Conservation (phyloP, 139 green algal species). For the Pleodorina starrii region DNA sequence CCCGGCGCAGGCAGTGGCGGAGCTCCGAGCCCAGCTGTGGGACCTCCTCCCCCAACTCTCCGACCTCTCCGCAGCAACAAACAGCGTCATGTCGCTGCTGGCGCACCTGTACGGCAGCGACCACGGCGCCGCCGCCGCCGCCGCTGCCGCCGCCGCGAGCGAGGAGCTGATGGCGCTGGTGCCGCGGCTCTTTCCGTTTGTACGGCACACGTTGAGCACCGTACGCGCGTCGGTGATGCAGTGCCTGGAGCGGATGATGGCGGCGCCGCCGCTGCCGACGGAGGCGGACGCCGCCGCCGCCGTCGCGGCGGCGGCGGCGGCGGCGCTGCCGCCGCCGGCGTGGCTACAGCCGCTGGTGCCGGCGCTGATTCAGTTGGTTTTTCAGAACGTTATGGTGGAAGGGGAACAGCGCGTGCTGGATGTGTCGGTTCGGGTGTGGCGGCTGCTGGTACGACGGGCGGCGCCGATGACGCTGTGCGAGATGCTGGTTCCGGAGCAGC, state of each 20-base stretch:
- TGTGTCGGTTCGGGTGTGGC: conserved; percentile 72
- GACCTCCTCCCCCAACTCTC: conserved; percentile 84
- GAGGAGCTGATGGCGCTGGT: conserved; percentile 43
- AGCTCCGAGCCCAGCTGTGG: conserved; percentile 80
- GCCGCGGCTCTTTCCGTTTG: conserved; percentile 73
- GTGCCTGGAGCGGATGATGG: conserved; percentile 75
- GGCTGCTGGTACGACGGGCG: conserved; percentile 63
- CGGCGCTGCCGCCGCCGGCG: neutral
- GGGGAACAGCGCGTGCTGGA: conserved; percentile 63
- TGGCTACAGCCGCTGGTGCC: conserved; percentile 69
- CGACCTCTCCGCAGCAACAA: conserved; percentile 87
- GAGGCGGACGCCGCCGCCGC: neutral
- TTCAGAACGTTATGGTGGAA: conserved; percentile 90
- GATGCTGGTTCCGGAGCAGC: neutral
- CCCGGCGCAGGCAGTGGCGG: conserved; percentile 18
- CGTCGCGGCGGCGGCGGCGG: neutral
- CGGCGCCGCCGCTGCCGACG: neutral
- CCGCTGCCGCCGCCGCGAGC: neutral
- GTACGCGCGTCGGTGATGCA: conserved; percentile 81
- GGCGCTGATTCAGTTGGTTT: conserved; percentile 70
- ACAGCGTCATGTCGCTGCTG: conserved; percentile 84
- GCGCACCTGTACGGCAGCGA: conserved; percentile 73
- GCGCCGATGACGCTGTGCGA: neutral
- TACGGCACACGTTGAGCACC: conserved; percentile 80
- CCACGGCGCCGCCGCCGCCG: neutral